These are phyloP conservation scores for Ligustrum vulgare DNA, from an alignment of 257 asterid species.

Conservation along the genomic window DNA sequence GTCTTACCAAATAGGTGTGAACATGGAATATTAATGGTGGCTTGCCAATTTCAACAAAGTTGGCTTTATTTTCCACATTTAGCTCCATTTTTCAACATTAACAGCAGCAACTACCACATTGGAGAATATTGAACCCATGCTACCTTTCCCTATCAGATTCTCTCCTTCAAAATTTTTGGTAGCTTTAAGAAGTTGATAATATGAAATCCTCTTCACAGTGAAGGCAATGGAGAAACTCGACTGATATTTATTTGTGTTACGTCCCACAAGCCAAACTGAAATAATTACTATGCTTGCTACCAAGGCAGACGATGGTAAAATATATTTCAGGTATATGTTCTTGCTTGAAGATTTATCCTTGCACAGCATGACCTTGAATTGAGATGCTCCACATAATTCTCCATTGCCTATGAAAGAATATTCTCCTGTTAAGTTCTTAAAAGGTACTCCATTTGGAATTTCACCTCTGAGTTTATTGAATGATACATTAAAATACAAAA, in stretches of 20 bases:
- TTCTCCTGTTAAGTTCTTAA: neutral
- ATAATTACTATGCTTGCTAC: neutral
- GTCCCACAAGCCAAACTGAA: neutral
- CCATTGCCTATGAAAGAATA: constrained; percentile 2
- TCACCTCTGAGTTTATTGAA: constrained; percentile 8
- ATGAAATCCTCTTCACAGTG: neutral
- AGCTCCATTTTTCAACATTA: too few relatives aligned
- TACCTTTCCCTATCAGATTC: constrained; percentile 1
- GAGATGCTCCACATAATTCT: constrained; percentile 12
- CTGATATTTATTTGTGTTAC: neutral
- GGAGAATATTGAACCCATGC: neutral
- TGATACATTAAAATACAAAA: neutral
- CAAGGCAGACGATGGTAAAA: neutral
- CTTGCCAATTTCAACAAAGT: too few relatives aligned
- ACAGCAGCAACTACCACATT: constrained; percentile 8
- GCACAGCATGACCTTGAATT: neutral
- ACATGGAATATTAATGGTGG: too few relatives aligned
- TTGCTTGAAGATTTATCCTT: neutral
- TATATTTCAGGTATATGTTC: neutral
- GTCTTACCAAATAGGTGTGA: too few relatives aligned
- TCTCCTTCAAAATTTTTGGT: neutral
- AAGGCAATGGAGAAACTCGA: neutral
- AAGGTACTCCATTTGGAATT: constrained; percentile 13
- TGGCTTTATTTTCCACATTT: too few relatives aligned
- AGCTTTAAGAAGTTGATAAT: neutral